Percentiles rank a stretch among this genome's conserved stretches.
Conservation (phyloP, 768 basidiomycete genomes). For the Mrakia gelida region DNA sequence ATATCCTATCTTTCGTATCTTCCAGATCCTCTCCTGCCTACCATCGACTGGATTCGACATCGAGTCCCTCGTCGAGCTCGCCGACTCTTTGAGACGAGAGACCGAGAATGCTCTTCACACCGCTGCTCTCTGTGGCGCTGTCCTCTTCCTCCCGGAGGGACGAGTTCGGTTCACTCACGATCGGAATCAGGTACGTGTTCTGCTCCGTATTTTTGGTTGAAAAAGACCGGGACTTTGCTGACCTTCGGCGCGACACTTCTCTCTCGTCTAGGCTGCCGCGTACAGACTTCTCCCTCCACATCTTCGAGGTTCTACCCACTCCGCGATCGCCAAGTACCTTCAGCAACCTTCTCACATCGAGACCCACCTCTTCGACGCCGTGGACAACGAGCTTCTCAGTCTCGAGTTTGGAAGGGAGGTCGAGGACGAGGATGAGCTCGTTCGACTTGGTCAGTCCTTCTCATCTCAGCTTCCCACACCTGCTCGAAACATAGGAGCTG, state of each 20-base stretch:
- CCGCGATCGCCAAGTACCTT: not conserved
- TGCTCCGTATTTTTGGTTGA: too few relatives aligned
- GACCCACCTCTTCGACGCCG: not conserved
- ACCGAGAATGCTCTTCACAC: not conserved
- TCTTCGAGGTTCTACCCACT: not conserved
- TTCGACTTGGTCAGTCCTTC: not conserved
- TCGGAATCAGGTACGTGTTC: not conserved
- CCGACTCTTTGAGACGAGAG: not conserved
- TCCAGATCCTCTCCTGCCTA: constrained; percentile 25
- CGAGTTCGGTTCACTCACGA: constrained; percentile 25
- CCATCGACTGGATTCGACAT: constrained; percentile 14
- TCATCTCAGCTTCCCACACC: too few relatives aligned
- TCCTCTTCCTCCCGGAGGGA: not conserved
- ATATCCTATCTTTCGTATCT: not conserved
- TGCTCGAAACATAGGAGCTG: too few relatives aligned
- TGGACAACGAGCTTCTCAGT: not conserved
- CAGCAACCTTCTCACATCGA: not conserved
- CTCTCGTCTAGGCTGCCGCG: not conserved
- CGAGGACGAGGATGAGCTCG: not conserved
- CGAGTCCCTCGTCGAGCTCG: not conserved
- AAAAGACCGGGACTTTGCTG: too few relatives aligned
- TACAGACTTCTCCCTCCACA: not conserved
- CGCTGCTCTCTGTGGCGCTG: not conserved
- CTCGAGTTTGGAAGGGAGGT: not conserved
- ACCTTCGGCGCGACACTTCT: not conserved